These are phyloP conservation scores for Thraustochytrium striatum DNA, from an alignment of 352 stramenopile species.

Conservation along the genomic window DNA sequence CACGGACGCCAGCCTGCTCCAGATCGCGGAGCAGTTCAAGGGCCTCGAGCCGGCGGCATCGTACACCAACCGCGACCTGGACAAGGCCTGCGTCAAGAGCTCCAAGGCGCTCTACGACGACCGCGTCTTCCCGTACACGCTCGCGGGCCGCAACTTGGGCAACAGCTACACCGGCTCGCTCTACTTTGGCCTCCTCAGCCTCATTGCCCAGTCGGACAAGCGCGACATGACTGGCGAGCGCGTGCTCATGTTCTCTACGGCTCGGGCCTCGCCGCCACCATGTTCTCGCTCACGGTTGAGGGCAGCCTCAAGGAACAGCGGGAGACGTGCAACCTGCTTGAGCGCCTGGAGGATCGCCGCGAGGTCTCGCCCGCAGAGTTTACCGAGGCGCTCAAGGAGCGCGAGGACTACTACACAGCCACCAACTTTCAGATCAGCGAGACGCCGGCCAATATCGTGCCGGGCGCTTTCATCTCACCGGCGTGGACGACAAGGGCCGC, in stretches of 20 bases:
- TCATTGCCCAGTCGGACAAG: conserved; percentile 65
- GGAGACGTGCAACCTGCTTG: conserved; percentile 69
- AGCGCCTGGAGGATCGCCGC: conserved; percentile 71
- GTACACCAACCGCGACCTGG: conserved; percentile 63
- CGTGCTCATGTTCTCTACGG: conserved; percentile 92
- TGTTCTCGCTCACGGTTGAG: conserved; percentile 78
- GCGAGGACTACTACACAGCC: conserved; percentile 71
- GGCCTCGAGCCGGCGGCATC: conserved; percentile 28
- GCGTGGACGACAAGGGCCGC: conserved; percentile 79
- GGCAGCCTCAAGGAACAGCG: conserved; percentile 72
- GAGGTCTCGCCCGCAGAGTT: conserved; percentile 81
- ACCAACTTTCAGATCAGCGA: conserved; percentile 62
- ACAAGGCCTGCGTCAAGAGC: conserved; percentile 71
- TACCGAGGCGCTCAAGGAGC: conserved; percentile 78
- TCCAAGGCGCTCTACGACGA: conserved; percentile 59
- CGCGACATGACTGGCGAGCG: conserved; percentile 66
- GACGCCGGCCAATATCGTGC: conserved; percentile 59
- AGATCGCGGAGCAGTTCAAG: neutral
- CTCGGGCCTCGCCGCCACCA: conserved; percentile 88
- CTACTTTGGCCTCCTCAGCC: conserved; percentile 88
- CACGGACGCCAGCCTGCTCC: neutral
- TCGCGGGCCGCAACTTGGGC: conserved; percentile 68
- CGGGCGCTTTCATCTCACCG: conserved; percentile 76
- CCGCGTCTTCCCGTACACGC: conserved; percentile 26
- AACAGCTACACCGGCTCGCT: conserved; percentile 96